Evolutionary conservation across 805 yeast genomes (phyloP).

Genomic region (Ogataea ganodermae): DNA sequence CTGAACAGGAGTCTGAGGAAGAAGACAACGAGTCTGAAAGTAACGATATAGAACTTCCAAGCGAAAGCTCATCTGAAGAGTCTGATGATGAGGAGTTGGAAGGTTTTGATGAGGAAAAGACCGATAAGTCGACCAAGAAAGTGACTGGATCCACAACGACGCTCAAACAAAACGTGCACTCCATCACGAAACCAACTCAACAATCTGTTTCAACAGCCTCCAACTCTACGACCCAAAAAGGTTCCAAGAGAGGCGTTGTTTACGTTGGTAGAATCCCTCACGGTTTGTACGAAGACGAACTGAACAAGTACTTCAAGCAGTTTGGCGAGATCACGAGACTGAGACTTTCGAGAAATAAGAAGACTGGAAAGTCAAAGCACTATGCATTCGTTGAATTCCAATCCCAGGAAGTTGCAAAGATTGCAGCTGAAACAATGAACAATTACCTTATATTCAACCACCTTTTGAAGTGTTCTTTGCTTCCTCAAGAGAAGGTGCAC

Average conservation of each 20-base stretch:
- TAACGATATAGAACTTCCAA: conserved; percentile 22
- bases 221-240: conserved; percentile 8
- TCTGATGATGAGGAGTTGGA: conserved; percentile 21
- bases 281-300: conserved; percentile 84
- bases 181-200: conserved; percentile 26
- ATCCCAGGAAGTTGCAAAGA: conserved; percentile 70
- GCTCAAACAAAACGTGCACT: conserved; percentile 24
- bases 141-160: conserved; percentile 11
- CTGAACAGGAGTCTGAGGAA: conserved; percentile 10
- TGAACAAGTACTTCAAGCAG: conserved; percentile 80
- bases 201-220: conserved; percentile 7
- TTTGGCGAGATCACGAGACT: conserved; percentile 84
- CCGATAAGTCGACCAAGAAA: conserved; percentile 3
- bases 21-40: conserved; percentile 12
- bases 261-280: conserved; percentile 92
- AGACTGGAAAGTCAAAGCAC: conserved; percentile 88
- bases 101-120: conserved; percentile 20
- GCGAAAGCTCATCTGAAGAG: conserved; percentile 12
- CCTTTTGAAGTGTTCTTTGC: conserved; percentile 60
- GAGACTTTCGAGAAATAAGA: conserved; percentile 83
- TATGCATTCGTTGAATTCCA: conserved; percentile 88
- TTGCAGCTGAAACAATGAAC: conserved; percentile 95
- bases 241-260: conserved; percentile 60
- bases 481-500: conserved; percentile 59
- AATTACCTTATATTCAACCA: conserved; percentile 90